These are phyloP conservation scores for Colletotrichum scovillei DNA, from an alignment of 2,329 filamentous ascomycete genomes.

Conservation along the genomic window DNA sequence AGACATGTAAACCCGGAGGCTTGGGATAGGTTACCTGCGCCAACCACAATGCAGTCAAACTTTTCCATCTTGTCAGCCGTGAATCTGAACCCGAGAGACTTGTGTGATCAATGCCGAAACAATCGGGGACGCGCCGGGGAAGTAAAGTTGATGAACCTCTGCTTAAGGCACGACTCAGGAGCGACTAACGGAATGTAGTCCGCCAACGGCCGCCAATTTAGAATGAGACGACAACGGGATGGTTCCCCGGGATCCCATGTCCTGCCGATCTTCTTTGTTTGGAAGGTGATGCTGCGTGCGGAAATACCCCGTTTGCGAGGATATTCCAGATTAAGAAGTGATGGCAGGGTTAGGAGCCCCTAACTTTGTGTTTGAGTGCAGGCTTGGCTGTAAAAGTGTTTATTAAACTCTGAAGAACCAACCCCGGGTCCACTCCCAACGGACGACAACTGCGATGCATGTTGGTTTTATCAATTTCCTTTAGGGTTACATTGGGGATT, in stretches of 20 bases:
- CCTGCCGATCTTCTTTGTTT: background rate
- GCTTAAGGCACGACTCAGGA: background rate
- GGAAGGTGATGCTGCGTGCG: constrained; percentile 2
- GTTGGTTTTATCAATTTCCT: background rate
- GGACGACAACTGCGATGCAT: background rate
- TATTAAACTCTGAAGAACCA: background rate
- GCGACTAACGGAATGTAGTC: background rate
- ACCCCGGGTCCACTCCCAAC: background rate
- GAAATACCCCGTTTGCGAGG: background rate
- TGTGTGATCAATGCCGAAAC: background rate
- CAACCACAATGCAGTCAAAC: constrained; percentile 59
- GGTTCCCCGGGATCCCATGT: background rate
- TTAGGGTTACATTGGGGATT: background rate
- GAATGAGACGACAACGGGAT: constrained; percentile 5
- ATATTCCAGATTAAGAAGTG: background rate
- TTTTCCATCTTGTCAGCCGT: constrained; percentile 49
- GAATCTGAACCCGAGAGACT: background rate
- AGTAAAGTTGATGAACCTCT: background rate
- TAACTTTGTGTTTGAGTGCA: background rate
- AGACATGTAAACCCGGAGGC: background rate
- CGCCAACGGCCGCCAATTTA: background rate
- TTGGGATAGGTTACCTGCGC: constrained; percentile 61
- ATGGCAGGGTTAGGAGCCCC: background rate
- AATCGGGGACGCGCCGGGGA: background rate
- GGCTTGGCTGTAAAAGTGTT: background rate